Evolutionary conservation across 2,329 filamentous ascomycete genomes (phyloP).

Genomic region (Cercospora citrullina): DNA sequence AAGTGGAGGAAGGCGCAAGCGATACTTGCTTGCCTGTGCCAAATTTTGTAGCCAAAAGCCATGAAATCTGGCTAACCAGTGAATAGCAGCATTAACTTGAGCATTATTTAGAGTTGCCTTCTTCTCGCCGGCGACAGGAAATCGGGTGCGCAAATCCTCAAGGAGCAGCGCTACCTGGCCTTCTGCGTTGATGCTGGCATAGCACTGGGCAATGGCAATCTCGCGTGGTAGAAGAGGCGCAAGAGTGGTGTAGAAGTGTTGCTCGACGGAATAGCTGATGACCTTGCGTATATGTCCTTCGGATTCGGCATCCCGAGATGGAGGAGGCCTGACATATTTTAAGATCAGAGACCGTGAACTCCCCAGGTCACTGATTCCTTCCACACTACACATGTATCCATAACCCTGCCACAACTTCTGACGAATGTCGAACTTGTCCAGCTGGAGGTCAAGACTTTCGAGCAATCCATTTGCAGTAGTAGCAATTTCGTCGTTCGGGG

Average conservation of each 20-base stretch:
- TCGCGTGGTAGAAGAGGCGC: slow-evolving; percentile 50
- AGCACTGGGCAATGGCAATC: slow-evolving; percentile 53
- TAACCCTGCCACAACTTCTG: slow-evolving; percentile 37
- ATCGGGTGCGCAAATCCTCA: slow-evolving; percentile 56
- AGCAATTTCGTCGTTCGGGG: neutral
- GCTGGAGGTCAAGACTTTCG: neutral
- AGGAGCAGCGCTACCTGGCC: slow-evolving; percentile 57
- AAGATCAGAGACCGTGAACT: slow-evolving; percentile 49
- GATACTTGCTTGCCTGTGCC: slow-evolving; percentile 34
- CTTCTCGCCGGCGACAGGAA: slow-evolving; percentile 59
- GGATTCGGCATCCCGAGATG: slow-evolving; percentile 41
- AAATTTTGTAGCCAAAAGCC: slow-evolving; percentile 51
- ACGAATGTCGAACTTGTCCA: neutral
- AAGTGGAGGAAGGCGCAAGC: slow-evolving; percentile 56
- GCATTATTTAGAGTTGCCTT: slow-evolving; percentile 47
- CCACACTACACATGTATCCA: slow-evolving; percentile 57
- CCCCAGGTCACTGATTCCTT: slow-evolving; percentile 39
- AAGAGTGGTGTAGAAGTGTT: slow-evolving; percentile 62
- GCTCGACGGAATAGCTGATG: slow-evolving; percentile 66
- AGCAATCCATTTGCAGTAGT: slow-evolving; percentile 1
- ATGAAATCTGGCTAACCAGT: slow-evolving; percentile 66
- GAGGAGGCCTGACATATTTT: slow-evolving; percentile 61
- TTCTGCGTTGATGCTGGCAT: slow-evolving; percentile 32
- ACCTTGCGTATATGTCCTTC: slow-evolving; percentile 67
- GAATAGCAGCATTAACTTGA: slow-evolving; percentile 57